phyloP scores from a whole-genome alignment of 2,329 filamentous ascomycete species.

The Nothopassalora personata region DNA sequence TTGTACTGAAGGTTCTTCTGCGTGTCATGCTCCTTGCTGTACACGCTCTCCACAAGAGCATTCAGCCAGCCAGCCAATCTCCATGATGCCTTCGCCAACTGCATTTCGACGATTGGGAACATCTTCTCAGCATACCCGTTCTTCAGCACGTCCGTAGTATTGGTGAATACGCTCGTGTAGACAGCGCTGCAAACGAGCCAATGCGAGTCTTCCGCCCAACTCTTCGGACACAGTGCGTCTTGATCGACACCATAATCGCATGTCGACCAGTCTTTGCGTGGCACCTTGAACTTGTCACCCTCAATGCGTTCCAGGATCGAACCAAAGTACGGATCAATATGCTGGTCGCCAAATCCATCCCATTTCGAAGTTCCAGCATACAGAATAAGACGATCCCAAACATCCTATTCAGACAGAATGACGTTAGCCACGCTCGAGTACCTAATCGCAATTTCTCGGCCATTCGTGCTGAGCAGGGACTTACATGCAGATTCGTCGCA shows the following conservation, averaged over 20 bases:
- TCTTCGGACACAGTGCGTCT: conserved; percentile 29
- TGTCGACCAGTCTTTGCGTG: conserved; percentile 33
- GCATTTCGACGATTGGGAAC: conserved; percentile 38
- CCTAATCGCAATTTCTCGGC: no score
- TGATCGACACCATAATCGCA: conserved; percentile 20
- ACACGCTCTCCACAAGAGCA: conserved; percentile 23
- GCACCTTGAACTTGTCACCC: conserved; percentile 33
- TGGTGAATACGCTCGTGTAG: conserved; percentile 28
- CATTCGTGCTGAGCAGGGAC: no score
- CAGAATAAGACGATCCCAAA: conserved; percentile 38
- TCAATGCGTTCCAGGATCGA: conserved; percentile 33
- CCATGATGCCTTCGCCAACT: conserved; percentile 39
- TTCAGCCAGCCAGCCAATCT: conserved; percentile 39
- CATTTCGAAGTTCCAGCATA: conserved; percentile 34
- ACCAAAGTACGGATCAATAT: conserved; percentile 35
- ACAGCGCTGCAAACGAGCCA: conserved; percentile 38
- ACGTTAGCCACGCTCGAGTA: no score
- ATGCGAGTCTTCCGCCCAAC: conserved; percentile 38
- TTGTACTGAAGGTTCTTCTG: not conserved
- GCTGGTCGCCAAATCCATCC: conserved; percentile 31
- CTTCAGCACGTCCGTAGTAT: conserved; percentile 32
- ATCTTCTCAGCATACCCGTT: conserved; percentile 36
- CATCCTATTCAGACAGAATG: conserved; percentile 16
- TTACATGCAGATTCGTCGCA: conserved; percentile 32
- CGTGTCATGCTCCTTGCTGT: not conserved